Evolutionary conservation across 345 rosid genomes (phyloP).

Genomic region (Rhizophora mangle): DNA sequence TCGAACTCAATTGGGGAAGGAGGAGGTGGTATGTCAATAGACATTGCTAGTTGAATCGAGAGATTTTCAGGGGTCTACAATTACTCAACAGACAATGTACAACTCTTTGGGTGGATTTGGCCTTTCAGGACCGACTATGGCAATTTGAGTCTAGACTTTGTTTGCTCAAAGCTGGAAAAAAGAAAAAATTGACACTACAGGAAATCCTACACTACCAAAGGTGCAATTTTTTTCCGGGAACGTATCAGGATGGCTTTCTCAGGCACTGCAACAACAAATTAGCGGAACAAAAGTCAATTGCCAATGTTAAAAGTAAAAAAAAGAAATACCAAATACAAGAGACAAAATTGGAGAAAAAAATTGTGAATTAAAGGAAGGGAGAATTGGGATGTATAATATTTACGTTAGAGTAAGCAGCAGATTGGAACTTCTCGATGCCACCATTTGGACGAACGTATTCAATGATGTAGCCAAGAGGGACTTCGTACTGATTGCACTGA

Average conservation of each 20-base stretch:
- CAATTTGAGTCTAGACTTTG: not conserved
- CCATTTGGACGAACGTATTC: slow-evolving; percentile 91
- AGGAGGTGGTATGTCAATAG: slow-evolving; percentile 11
- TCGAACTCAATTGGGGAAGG: slow-evolving; percentile 57
- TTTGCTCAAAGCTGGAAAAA: not conserved
- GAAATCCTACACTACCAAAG: slow-evolving; percentile 27
- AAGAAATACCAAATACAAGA: not conserved
- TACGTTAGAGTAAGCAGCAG: slow-evolving; percentile 85
- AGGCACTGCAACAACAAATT: slow-evolving; percentile 50
- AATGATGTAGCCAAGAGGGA: slow-evolving; percentile 78
- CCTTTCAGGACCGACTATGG: not conserved
- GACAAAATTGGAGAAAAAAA: not conserved
- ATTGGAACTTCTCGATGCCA: slow-evolving; percentile 79
- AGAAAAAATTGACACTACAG: not conserved
- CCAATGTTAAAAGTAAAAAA: too few species aligned
- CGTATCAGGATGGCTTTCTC: slow-evolving; percentile 79
- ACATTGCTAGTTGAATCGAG: slow-evolving; percentile 15
- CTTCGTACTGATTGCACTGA: slow-evolving; percentile 46
- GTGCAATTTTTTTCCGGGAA: not conserved
- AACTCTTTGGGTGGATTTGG: not conserved
- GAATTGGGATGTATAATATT: not conserved
- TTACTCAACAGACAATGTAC: too few species aligned
- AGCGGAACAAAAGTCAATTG: not conserved
- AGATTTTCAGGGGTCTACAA: not conserved
- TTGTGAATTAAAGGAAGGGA: not conserved